Evolutionary conservation across 352 stramenopile species (phyloP), one percentile per base, ranked within the genome.

Genomic region (Pythium brachiatum): DNA sequence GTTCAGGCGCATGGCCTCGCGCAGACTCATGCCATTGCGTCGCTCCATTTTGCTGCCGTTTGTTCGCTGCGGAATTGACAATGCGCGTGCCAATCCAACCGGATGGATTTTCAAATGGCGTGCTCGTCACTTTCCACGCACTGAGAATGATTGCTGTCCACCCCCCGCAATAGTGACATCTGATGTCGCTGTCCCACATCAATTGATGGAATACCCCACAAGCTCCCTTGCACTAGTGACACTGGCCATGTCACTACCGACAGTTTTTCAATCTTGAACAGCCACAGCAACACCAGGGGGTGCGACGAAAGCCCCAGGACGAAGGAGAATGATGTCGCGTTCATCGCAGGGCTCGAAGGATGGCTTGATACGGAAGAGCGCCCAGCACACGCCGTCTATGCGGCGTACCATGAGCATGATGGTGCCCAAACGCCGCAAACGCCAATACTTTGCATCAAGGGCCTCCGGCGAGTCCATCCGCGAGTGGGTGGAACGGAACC

Each of bases 401-500:
- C 44, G 57, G n/a, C 76, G 66, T 18, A 57, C 74, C 57, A 66
- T 84, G 29, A 68, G 75, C 41, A 31, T 74, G 26, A 69, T 68
- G 16, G 62, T 62, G 0, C 57, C 70, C 53, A 78, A 72, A 58
- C 70, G 62, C 53, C 64, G 58, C 51, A 73, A 69, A 51, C 67
- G 70, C 46, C 51, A 77, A 39, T 78, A 76, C 59, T 76, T 80
- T 47, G 44, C 64, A 3, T 47, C 64, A 27, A 68, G 74, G 31
- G 66, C 70, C 25, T 62, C 67, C 1, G 82, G 71, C 15, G 84
- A 93, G 53, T 64, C 65, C 2, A 48, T 84, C 15, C 81, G 79
- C 18, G 76, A 88, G 44, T 93, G 79, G 78, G 70, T 89, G 48
- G 80, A 89, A 27, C 80, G 84, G 41, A 93, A 89, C 47, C 76